Base-by-base conservation (phyloP, 2,329 filamentous ascomycete genomes). In the Aspergillus puulaauensis region DNA sequence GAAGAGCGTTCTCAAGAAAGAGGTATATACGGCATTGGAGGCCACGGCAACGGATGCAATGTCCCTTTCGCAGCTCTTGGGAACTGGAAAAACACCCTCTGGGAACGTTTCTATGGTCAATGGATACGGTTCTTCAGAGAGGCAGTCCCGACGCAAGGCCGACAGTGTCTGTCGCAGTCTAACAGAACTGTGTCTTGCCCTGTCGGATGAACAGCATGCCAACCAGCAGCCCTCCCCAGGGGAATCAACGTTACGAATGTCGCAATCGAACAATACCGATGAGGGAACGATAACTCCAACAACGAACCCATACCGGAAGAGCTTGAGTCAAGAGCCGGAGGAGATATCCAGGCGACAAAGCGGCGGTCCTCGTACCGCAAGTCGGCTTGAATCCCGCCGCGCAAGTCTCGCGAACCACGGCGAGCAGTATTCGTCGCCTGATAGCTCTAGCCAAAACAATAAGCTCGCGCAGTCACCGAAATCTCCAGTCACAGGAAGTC, bases 121-220 rank as follows among this genome's bases (percentile, higher is more conserved):
- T 62, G 73, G 71, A 15, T 71, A 70, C 24, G 63, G 65, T 37
- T 66, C 70, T 11, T 88, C 90, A 1, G 93, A 99, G 71, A 86
- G 95, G 51, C 91, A 96, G 70, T 81, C 96, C 15, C 86, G 92
- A 49, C 86, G 93, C 61, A 97, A 96, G 74, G 91, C 91, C 27
- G 93, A 99, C 70, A 92, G 90, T 69, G 86, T 99, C 70, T 98
- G 95, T 72, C 89, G 93, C 54, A 95, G 90, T 68, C 78, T 99
- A 63, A 98, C 93, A 0, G 95, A 99, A 73, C 81, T 99, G 6
- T 96, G 91, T 70, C 84, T 99, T 56, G 90, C 92, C 1, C 79
- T 99, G 54, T 87, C 87, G 31, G 89, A 90, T 61, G 84, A 86
- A 41, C 69, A 73, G 27, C 54, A 72, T 48, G 67, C 65, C 31